Evolutionary conservation across 768 basidiomycete genomes (phyloP), one percentile per base, ranked within the genome.

Genomic region (Podaxis carcinomalis): DNA sequence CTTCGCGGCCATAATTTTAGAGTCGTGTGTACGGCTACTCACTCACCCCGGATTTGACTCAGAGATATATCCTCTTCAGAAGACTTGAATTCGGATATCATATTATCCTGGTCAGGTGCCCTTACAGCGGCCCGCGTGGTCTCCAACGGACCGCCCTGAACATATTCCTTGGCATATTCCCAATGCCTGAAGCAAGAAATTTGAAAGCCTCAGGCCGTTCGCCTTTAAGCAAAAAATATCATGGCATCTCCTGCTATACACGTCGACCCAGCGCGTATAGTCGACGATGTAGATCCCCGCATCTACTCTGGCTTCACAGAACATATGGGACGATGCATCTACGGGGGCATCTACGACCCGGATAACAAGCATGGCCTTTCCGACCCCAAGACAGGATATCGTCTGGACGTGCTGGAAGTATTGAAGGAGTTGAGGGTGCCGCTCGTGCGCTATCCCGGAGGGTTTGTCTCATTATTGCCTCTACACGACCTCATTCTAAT

Each of bases 241-340:
- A 56, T 56, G 56, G 7, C 44, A 19, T 53, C 68, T 0, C 69
- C 72, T 4, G 50, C 73, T 9, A 77, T 83, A 60, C 73, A 71
- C 59, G 75, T 83, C 63, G 76, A 81, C 67, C 75, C 78, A 0
- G 71, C 72, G 0, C 72, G 76, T 27, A 64, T 75, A 56, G 74
- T 80, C 56, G 77, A 78, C 63, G 73, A 74, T 11, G 76, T 78
- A 25, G 80, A 79, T 65, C 76, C 79, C 21, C 76, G 78, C 19
- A 80, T 85, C 65, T 86, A 83, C 68, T 82, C 82, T 27, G 84
- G 85, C 1, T 87, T 86, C 70, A 80, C 84, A 7, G 85, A 86
- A 67, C 83, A 86, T 63, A 79, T 86, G 70, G 85, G 81, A 0
- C 69, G 80, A 49, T 83, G 82, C 69, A 83, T 83, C 61, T 82